Percentiles rank a stretch among this genome's conserved stretches.
Conservation (phyloP, 1,139 yeast species). For the Suhomyces taliae region DNA sequence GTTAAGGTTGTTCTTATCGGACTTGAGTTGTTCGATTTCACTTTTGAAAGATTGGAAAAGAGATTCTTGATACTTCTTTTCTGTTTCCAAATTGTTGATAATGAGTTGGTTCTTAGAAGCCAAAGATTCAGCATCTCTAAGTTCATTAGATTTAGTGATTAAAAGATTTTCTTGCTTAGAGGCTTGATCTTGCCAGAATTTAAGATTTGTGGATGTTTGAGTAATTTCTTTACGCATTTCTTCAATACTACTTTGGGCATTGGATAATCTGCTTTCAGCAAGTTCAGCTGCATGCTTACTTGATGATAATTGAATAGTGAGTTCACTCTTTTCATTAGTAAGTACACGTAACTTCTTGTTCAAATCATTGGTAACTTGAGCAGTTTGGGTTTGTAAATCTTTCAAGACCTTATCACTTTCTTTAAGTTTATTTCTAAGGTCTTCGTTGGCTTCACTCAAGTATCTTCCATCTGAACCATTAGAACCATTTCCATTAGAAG, state of each 20-base stretch:
- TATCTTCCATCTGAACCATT: slow-evolving; percentile 15
- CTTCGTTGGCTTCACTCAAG: slow-evolving; percentile 29
- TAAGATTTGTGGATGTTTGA: slow-evolving; percentile 19
- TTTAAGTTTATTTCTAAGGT: slow-evolving; percentile 28
- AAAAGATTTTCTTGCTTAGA: slow-evolving; percentile 56
- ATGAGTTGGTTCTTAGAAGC: slow-evolving; percentile 47
- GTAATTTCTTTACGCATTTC: slow-evolving; percentile 27
- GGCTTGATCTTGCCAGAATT: slow-evolving; percentile 53
- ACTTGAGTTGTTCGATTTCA: slow-evolving; percentile 54
- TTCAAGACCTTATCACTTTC: slow-evolving; percentile 31
- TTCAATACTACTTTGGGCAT: slow-evolving; percentile 27
- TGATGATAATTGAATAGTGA: slow-evolving; percentile 30
- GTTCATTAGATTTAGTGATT: slow-evolving; percentile 56
- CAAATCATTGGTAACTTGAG: slow-evolving; percentile 24
- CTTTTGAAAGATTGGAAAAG: slow-evolving; percentile 53
- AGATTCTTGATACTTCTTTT: slow-evolving; percentile 50
- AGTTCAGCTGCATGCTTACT: slow-evolving; percentile 35
- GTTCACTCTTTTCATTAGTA: slow-evolving; percentile 31
- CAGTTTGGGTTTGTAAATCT: slow-evolving; percentile 31
- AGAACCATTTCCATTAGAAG: slow-evolving; percentile 17
- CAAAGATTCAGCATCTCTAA: slow-evolving; percentile 56
- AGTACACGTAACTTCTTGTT: slow-evolving; percentile 29
- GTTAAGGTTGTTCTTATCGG: slow-evolving; percentile 62
- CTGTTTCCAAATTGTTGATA: slow-evolving; percentile 53
- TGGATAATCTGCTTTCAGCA: slow-evolving; percentile 34